A percentile compares a stretch with the other conserved stretches of the same genome.
phyloP scores from a whole-genome alignment of 2,329 filamentous ascomycete genomes.

The Elsinoe necatrix region DNA sequence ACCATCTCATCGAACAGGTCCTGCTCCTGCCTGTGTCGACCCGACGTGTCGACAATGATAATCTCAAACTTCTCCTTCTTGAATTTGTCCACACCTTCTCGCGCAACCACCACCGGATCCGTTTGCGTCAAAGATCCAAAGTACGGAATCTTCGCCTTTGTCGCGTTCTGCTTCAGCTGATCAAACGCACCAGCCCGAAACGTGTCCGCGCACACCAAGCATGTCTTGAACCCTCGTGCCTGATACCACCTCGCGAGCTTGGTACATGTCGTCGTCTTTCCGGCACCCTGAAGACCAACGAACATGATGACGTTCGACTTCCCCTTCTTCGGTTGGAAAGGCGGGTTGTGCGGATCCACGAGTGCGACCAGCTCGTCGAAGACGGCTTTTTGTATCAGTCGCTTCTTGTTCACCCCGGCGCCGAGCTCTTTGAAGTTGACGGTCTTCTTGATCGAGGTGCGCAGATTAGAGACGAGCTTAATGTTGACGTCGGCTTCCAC shows the following conservation, averaged over 20 bases:
- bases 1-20: conserved; percentile 97
- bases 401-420: conserved; percentile 93
- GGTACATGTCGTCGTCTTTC: conserved; percentile 97
- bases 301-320: conserved; percentile 99
- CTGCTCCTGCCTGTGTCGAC: conserved; percentile 87
- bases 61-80: conserved; percentile 98
- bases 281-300: conserved; percentile 91
- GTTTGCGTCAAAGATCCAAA: conserved; percentile 95
- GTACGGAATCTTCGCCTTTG: conserved; percentile 98
- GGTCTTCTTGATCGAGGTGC: conserved; percentile 80
- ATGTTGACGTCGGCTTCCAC: conserved; percentile 97
- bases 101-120: conserved; percentile 84
- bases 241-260: conserved; percentile 95
- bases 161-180: conserved; percentile 97
- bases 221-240: conserved; percentile 82
- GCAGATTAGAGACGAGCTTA: conserved; percentile 78
- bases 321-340: conserved; percentile 95
- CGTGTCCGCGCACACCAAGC: conserved; percentile 93
- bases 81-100: conserved; percentile 97
- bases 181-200: conserved; percentile 98
- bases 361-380: conserved; percentile 95
- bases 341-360: conserved; percentile 88
- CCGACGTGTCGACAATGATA: conserved; percentile 96
- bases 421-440: conserved; percentile 95
- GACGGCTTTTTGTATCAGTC: conserved; percentile 92